These are phyloP conservation scores for Biscogniauxia marginata DNA, from an alignment of 2,329 filamentous ascomycete species.

Conservation along the genomic window DNA sequence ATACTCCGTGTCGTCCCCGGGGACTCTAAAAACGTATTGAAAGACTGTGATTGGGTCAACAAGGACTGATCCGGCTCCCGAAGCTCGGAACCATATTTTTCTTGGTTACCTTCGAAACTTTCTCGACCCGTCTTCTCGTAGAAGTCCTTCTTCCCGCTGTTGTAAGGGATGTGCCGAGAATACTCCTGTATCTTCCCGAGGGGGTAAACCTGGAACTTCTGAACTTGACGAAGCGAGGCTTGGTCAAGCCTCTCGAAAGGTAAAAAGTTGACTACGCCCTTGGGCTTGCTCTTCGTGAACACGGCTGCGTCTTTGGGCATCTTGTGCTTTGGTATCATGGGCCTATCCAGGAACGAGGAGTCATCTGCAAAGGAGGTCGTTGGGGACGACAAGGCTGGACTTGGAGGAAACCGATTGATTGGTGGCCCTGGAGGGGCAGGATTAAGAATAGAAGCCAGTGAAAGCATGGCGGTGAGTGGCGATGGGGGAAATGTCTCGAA, in stretches of 20 bases:
- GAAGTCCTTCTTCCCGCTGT: constrained; percentile 90
- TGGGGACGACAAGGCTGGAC: constrained; percentile 38
- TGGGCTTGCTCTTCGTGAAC: constrained; percentile 59
- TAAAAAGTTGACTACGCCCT: constrained; percentile 69
- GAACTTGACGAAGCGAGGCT: constrained; percentile 55
- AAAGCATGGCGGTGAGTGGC: constrained; percentile 53
- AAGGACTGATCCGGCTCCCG: constrained; percentile 3
- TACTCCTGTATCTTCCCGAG: constrained; percentile 60
- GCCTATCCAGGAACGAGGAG: constrained; percentile 27
- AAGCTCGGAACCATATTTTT: constrained; percentile 3
- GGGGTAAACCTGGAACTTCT: constrained; percentile 64
- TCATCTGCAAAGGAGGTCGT: constrained; percentile 35
- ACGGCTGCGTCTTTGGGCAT: constrained; percentile 64
- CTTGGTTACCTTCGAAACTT: constrained; percentile 74
- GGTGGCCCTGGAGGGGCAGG: constrained; percentile 49
- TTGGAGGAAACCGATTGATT: constrained; percentile 43
- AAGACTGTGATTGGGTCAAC: constrained; percentile 57
- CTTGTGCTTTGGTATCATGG: constrained; percentile 49
- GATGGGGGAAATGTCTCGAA: constrained; percentile 38
- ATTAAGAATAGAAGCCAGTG: constrained; percentile 66
- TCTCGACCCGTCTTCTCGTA: constrained; percentile 82
- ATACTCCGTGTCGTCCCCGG: constrained; percentile 64
- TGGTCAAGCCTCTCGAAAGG: constrained; percentile 69
- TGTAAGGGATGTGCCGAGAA: constrained; percentile 83
- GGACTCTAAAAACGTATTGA: constrained; percentile 76